These are phyloP conservation scores for Pulveroboletus sp. DNA, from an alignment of 768 basidiomycete genomes.

Conservation along the genomic window DNA sequence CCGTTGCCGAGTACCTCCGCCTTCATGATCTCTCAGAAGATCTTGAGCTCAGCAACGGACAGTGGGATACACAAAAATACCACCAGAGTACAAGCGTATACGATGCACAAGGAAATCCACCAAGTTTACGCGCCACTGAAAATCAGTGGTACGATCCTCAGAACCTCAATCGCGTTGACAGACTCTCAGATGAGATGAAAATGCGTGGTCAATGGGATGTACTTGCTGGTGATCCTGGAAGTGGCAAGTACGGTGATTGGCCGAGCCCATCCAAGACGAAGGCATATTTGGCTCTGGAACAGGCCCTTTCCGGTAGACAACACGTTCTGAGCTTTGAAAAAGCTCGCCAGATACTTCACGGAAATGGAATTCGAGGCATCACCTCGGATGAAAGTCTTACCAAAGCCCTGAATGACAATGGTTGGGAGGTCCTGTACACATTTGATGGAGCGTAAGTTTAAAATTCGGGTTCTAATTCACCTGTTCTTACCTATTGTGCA, in stretches of 20 bases:
- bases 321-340: constrained; percentile 18
- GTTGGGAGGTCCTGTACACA: constrained; percentile 35
- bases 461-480: not conserved
- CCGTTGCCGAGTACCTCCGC: constrained; percentile 40
- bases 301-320: constrained; percentile 15
- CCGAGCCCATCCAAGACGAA: constrained; percentile 16
- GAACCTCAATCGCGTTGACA: constrained; percentile 35
- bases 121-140: constrained; percentile 33
- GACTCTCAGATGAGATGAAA: constrained; percentile 30
- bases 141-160: constrained; percentile 39
- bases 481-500: constrained; percentile 4
- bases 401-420: constrained; percentile 29
- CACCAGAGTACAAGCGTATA: constrained; percentile 28
- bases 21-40: constrained; percentile 34
- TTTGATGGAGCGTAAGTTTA: constrained; percentile 37
- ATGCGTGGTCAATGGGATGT: constrained; percentile 29
- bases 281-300: constrained; percentile 19
- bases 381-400: constrained; percentile 28
- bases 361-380: constrained; percentile 10
- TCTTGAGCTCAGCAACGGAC: constrained; percentile 35
- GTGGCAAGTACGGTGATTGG: constrained; percentile 22
- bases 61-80: constrained; percentile 35
- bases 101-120: constrained; percentile 15
- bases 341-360: constrained; percentile 18
- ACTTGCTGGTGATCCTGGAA: constrained; percentile 8